phyloP scores from a whole-genome alignment of 2,329 filamentous ascomycete species.

The Calonectria honghensis region DNA sequence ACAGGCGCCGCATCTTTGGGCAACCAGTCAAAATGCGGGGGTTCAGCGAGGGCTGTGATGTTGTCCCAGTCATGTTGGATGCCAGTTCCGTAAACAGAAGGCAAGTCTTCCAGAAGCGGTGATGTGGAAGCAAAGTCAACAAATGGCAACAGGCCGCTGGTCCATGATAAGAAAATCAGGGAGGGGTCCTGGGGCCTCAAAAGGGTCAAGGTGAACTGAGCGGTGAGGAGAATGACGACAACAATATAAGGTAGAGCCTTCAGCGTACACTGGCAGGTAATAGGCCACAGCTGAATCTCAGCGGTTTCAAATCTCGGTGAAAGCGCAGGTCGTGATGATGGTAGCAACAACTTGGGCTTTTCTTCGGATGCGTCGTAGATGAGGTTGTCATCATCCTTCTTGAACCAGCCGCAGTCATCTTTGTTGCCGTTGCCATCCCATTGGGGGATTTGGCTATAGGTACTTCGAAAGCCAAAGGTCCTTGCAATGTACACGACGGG shows the following conservation, averaged over 20 bases:
- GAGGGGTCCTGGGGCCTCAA: slow-evolving; percentile 59
- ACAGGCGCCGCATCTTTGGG: slow-evolving; percentile 42
- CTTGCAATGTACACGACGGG: slow-evolving; percentile 47
- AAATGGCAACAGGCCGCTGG: slow-evolving; percentile 58
- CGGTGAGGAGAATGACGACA: slow-evolving; percentile 51
- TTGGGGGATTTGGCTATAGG: slow-evolving; percentile 41
- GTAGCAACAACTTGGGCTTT: slow-evolving; percentile 23
- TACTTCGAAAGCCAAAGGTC: slow-evolving; percentile 29
- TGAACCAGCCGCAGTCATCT: slow-evolving; percentile 21
- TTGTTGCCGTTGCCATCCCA: slow-evolving; percentile 32
- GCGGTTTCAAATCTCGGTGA: background rate
- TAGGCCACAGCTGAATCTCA: slow-evolving; percentile 19
- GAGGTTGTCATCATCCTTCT: slow-evolving; percentile 33
- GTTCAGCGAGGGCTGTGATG: slow-evolving; percentile 52
- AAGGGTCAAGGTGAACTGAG: slow-evolving; percentile 51
- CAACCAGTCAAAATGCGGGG: slow-evolving; percentile 52
- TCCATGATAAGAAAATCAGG: slow-evolving; percentile 61
- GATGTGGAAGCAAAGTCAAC: slow-evolving; percentile 59
- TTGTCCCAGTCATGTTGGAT: slow-evolving; percentile 55
- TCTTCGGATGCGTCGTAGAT: slow-evolving; percentile 43
- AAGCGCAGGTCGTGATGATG: slow-evolving; percentile 7
- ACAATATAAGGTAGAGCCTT: slow-evolving; percentile 47
- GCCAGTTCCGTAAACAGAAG: slow-evolving; percentile 52
- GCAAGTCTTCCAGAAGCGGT: slow-evolving; percentile 53
- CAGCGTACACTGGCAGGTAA: slow-evolving; percentile 28